These are phyloP conservation scores for Tulasnella sp. DNA, from an alignment of 768 basidiomycete genomes.

Conservation along the genomic window DNA sequence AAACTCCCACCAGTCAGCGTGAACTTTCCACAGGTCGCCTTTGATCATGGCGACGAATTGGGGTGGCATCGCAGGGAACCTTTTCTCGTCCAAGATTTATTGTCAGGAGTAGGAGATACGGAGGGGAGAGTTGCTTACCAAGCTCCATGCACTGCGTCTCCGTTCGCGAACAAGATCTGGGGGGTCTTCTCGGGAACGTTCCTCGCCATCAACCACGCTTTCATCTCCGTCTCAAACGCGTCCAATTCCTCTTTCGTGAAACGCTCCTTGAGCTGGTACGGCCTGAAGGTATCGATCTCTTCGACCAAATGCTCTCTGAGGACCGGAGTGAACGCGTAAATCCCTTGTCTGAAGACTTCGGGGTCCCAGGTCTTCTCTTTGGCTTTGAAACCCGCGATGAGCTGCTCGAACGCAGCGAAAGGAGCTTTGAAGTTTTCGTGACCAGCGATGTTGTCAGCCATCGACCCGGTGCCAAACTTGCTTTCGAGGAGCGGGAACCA, in stretches of 20 bases:
- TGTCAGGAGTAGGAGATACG: neutral
- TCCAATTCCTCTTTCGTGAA: conserved; percentile 14
- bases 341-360: neutral
- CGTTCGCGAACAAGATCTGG: conserved; percentile 14
- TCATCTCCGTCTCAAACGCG: conserved; percentile 1
- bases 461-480: conserved; percentile 8
- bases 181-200: neutral
- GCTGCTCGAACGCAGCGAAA: neutral
- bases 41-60: neutral
- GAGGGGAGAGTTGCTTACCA: conserved; percentile 5
- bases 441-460: conserved; percentile 13
- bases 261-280: neutral
- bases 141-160: conserved; percentile 12
- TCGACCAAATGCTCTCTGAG: conserved; percentile 13
- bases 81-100: neutral
- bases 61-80: conserved; percentile 10
- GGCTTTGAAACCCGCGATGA: neutral
- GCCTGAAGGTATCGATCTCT: conserved; percentile 14
- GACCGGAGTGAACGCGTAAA: conserved; percentile 2
- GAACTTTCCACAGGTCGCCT: conserved; percentile 11
- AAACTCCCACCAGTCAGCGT: conserved; percentile 14
- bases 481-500: conserved; percentile 18
- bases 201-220: neutral
- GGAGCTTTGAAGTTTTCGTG: neutral
- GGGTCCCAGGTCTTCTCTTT: neutral